Evolutionary conservation across 2,329 filamentous ascomycete genomes (phyloP).

Genomic region (Cercospora sp.): DNA sequence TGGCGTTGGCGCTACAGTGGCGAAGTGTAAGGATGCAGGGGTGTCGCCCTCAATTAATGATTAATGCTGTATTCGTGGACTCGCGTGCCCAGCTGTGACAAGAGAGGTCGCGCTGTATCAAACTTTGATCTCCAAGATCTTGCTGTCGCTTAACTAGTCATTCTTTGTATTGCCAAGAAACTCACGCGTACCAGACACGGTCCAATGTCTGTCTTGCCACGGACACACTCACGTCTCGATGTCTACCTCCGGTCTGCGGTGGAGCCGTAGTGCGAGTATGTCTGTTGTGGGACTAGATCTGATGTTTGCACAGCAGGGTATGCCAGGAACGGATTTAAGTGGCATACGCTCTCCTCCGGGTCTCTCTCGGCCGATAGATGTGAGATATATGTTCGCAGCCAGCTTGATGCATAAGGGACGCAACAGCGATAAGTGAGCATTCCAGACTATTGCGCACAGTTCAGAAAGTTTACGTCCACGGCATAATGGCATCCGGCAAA

Average conservation of each 20-base stretch:
- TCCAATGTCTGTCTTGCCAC: neutral
- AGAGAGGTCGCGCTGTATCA: neutral
- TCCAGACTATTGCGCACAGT: neutral
- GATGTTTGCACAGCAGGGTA: neutral
- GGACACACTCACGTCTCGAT: neutral
- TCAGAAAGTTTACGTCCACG: neutral
- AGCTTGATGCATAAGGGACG: neutral
- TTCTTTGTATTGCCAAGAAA: neutral
- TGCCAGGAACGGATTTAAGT: neutral
- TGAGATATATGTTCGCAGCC: neutral
- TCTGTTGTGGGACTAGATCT: neutral
- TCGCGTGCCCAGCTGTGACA: neutral
- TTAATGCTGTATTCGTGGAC: neutral
- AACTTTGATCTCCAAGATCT: neutral
- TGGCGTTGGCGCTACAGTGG: too few relatives aligned
- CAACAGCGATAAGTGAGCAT: neutral
- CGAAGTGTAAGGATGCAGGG: too few relatives aligned
- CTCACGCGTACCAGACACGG: neutral
- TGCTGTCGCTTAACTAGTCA: neutral
- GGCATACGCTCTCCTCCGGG: neutral
- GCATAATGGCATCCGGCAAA: slow-evolving; percentile 32
- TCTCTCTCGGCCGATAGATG: neutral
- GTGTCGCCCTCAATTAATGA: too few relatives aligned
- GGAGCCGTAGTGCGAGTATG: neutral
- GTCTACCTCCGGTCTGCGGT: neutral